Evolutionary conservation across 1,284 basidiomycete species (phyloP), one percentile per base, ranked within the genome.

Genomic region (Microbotryum saponariae): DNA sequence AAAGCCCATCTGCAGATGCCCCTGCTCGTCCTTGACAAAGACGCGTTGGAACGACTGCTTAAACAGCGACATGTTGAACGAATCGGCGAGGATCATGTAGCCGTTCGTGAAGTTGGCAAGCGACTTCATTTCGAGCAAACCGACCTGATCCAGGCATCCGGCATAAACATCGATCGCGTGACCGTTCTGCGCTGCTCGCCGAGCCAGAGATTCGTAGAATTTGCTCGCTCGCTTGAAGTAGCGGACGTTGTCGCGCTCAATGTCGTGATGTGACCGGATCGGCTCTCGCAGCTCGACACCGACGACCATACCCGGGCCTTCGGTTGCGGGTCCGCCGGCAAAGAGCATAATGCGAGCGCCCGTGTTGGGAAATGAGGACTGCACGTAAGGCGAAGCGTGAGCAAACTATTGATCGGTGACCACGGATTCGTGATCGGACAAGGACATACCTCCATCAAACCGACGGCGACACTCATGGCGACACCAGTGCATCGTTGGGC

Each of bases 181-280:
- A 0, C 96, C 96, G 67, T 96, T 97, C 76, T 87, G 85, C 6
- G 96, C 93, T 3, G 83, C 91, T 56, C 96, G 85, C 75, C 91
- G 91, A n/a, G 92, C 89, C 23, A 98, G 83, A 44, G 83, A 84
- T 79, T 99, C 96, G 77, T 97, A 99, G 78, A 93, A 97, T 89
- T 97, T 97, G 71, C 85, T 85, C 25, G 96, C 92, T 57, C 92
- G 88, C 81, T 98, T 98, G 79, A 88, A 98, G 77, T 97, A 93
- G 78, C 96, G 97, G 55, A 89, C 93, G 71, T 86, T 89, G 77
- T 99, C 96, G 56, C 92, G 83, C 74, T 99, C 96, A 73, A 98
- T 98, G 75, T 99, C 94, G 79, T 98, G 94, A 77, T 99, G 96
- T 3, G 93, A 97, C 62, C 96, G 88, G 70, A 99, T 97, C 3